Percentiles rank a stretch among this genome's conserved stretches.
phyloP scores from a whole-genome alignment of 805 yeast genomes.

The Wickerhamomyces queroliae region DNA sequence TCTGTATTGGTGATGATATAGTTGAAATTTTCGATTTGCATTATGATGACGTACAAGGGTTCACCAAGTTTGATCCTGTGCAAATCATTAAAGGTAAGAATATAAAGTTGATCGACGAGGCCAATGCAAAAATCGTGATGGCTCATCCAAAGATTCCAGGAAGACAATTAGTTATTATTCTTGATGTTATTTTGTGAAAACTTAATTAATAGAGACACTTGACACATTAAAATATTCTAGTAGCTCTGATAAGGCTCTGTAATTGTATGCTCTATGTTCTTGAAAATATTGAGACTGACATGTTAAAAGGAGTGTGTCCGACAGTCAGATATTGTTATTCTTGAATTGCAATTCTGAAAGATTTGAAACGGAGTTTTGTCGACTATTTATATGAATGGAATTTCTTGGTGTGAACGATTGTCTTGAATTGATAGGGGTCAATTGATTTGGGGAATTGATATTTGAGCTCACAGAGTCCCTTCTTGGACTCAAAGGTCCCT shows the following conservation, averaged over 20 bases:
- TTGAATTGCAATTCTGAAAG: background rate
- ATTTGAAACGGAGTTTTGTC: conserved; percentile 9
- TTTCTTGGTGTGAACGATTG: conserved; percentile 22
- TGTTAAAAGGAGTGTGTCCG: background rate
- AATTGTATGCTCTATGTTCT: background rate
- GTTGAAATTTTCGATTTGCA: conserved; percentile 64
- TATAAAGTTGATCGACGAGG: conserved; percentile 39
- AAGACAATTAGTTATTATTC: conserved; percentile 50
- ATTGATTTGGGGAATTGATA: conserved; percentile 18
- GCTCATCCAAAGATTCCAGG: conserved; percentile 64
- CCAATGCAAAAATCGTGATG: conserved; percentile 36
- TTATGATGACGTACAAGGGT: conserved; percentile 30
- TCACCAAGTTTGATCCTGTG: conserved; percentile 36
- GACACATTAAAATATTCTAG: too few species aligned
- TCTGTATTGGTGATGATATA: conserved; percentile 57
- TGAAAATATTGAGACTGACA: background rate
- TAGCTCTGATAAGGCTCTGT: background rate
- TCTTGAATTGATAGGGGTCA: conserved; percentile 23
- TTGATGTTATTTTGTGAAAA: conserved; percentile 8
- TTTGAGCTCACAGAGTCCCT: conserved; percentile 5
- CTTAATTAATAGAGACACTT: background rate
- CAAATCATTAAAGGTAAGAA: conserved; percentile 75
- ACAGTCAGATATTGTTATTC: background rate
- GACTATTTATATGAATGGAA: conserved; percentile 13
- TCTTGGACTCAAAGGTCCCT: conserved; percentile 3